Evolutionary conservation across 2,329 filamentous ascomycete species (phyloP), one percentile per base, ranked within the genome.

Genomic region (Trichophyton verrucosum): DNA sequence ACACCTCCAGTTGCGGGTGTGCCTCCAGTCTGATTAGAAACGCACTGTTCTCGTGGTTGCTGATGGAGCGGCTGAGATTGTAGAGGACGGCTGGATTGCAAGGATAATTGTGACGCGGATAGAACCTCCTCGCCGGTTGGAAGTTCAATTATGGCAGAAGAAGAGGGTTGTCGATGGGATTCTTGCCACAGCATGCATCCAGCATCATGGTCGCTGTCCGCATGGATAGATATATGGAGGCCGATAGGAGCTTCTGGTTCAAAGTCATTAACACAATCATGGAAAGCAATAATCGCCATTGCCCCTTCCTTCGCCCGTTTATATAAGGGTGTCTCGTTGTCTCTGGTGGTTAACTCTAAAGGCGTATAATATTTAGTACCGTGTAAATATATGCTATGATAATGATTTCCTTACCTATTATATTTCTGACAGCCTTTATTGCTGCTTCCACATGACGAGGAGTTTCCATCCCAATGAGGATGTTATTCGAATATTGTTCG

Each of bases 61-160:
- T 33, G 15, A 20, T 8, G 30, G 15, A 17, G 49, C 2, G 15
- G 3, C 20, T 36, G 49, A 13, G 49, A 38, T 1, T 17, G n/a
- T 2, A 7, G 15, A 33, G 15, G 15, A 36, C 11, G 9, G 17
- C 27, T 55, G 15, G 49, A 20, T 4, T 15, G 30, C n/a, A 55
- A 8, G 15, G 17, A 55, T 55, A 55, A 24, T 13, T 55, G 49
- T 24, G 59, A 61, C 9, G 27, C 59, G 20, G 15, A 30, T 38
- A 61, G 47, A 38, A 47, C 59, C 30, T 62, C 59, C 17, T 58
- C 61, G 5, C 24, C 55, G 13, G 42, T 24, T 15, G 61, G 55
- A 6, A 62, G 56, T 27, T 58, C 24, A 11, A 62, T 47, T n/a
- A 57, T 24, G 15, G 59, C 59, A n/a, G 46, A 61, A 13, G 57